Evolutionary conservation across 306 rosid species (phyloP).

Genomic region (Malus asiatica): DNA sequence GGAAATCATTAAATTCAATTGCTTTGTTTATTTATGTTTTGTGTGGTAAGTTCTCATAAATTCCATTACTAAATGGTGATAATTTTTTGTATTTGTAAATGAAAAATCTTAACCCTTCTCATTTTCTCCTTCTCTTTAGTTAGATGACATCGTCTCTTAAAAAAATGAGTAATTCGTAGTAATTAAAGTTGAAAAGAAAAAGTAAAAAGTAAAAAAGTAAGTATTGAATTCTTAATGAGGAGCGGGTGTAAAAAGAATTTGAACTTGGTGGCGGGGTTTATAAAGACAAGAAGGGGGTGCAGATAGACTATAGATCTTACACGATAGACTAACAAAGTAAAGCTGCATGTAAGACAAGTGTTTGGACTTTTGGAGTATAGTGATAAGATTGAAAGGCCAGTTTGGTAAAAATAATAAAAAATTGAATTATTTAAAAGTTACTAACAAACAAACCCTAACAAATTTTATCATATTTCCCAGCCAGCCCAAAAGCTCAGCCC

Average conservation of each 20-base stretch:
- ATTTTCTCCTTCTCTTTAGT: no score
- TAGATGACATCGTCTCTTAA: no score
- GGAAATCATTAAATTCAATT: no score
- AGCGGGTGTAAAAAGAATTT: neutral
- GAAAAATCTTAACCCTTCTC: fast-evolving
- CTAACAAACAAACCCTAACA: constrained; percentile 30
- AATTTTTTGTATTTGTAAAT: no score
- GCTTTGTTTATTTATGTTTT: no score
- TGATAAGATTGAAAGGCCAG: constrained; percentile 3
- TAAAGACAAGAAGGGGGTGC: neutral
- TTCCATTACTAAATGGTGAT: no score
- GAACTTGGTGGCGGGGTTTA: neutral
- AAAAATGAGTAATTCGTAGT: no score
- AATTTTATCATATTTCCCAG: constrained; percentile 34
- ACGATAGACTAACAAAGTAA: neutral
- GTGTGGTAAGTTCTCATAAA: no score
- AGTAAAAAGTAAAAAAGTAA: neutral
- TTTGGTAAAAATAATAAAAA: constrained; percentile 12
- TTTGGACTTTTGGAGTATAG: constrained; percentile 19
- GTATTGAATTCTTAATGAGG: neutral
- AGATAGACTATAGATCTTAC: neutral
- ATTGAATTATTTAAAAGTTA: neutral
- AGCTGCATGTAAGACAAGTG: constrained; percentile 92
- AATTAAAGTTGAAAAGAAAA: neutral
- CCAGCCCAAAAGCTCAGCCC: no score